Percentiles rank a stretch among this genome's conserved stretches.
These are phyloP conservation scores for Tarenaya hassleriana DNA, from an alignment of 345 rosid species.

Conservation along the genomic window DNA sequence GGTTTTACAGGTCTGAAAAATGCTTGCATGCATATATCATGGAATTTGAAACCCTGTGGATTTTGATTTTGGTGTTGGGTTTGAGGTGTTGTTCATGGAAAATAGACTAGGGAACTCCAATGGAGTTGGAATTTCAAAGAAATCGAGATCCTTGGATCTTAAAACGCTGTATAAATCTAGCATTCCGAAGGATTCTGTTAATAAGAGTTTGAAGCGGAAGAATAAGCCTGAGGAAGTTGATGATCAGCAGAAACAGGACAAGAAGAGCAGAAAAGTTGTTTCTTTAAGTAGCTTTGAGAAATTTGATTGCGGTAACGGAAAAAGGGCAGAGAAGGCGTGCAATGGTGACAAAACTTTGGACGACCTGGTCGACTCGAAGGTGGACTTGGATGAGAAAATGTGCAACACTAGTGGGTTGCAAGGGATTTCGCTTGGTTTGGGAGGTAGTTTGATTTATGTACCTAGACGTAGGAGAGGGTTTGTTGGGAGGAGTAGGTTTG, in stretches of 20 bases:
- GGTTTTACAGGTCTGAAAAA: constrained; percentile 59
- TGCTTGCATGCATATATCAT: constrained; percentile 25
- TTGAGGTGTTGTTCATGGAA: constrained; percentile 73
- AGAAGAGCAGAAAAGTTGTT: constrained; percentile 55
- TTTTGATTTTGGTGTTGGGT: constrained; percentile 27
- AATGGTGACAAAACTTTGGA: constrained; percentile 36
- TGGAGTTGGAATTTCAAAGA: constrained; percentile 70
- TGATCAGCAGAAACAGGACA: constrained; percentile 43
- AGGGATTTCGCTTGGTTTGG: constrained; percentile 46
- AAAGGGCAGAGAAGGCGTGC: constrained; percentile 42
- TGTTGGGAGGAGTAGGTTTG: constrained; percentile 65
- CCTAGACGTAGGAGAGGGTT: constrained; percentile 85
- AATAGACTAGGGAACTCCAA: constrained; percentile 52
- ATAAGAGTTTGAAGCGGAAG: constrained; percentile 59
- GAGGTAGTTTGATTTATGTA: constrained; percentile 40
- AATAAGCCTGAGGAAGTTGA: constrained; percentile 30
- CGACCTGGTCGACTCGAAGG: constrained; percentile 35
- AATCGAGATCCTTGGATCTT: constrained; percentile 85
- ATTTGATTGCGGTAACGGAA: constrained; percentile 34
- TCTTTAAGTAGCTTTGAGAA: constrained; percentile 49
- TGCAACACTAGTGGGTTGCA: constrained; percentile 34
- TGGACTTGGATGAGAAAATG: constrained; percentile 34
- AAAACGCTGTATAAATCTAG: constrained; percentile 66
- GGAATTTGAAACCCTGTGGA: constrained; percentile 27
- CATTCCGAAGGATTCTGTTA: constrained; percentile 37